Evolutionary conservation across 225 moss, liverwort and hornwort genomes (phyloP).

Genomic region (Antitrichia curtipendula): DNA sequence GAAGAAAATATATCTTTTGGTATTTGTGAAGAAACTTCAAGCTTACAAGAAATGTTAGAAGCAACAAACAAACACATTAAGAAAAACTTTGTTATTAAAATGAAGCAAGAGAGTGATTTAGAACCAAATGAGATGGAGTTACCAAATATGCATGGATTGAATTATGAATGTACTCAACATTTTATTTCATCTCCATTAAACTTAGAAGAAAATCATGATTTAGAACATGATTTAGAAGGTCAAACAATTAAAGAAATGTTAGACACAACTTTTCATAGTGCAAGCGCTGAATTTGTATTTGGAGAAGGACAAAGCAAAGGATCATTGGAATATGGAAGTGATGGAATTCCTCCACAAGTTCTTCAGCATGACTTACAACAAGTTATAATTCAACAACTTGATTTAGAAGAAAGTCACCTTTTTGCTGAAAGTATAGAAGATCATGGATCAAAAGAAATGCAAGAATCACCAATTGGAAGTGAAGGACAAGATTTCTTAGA

Average conservation of each 20-base stretch:
- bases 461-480: slow-evolving; percentile 12
- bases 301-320: not conserved
- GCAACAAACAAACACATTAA: not conserved
- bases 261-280: slow-evolving; percentile 1
- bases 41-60: slow-evolving; percentile 22
- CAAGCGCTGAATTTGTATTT: not conserved
- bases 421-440: slow-evolving; percentile 39
- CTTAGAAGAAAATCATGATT: slow-evolving; percentile 5
- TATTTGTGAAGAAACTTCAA: slow-evolving; percentile 20
- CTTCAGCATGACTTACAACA: not conserved
- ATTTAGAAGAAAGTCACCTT: slow-evolving; percentile 20
- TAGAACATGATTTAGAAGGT: slow-evolving; percentile 7
- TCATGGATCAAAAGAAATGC: slow-evolving; percentile 14
- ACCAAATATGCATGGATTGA: not conserved
- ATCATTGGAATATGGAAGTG: not conserved
- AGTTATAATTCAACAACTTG: slow-evolving; percentile 12
- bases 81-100: not conserved
- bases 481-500: slow-evolving; percentile 37
- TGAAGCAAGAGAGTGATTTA: not conserved
- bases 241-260: slow-evolving; percentile 23
- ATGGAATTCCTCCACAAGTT: not conserved
- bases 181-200: not conserved
- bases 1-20: slow-evolving; percentile 18
- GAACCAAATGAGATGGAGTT: not conserved
- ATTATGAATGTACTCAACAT: not conserved